A percentile compares a stretch with the other conserved stretches of the same genome.
phyloP scores from a whole-genome alignment of 2,329 filamentous ascomycete genomes.

The Hysterium pulicare region DNA sequence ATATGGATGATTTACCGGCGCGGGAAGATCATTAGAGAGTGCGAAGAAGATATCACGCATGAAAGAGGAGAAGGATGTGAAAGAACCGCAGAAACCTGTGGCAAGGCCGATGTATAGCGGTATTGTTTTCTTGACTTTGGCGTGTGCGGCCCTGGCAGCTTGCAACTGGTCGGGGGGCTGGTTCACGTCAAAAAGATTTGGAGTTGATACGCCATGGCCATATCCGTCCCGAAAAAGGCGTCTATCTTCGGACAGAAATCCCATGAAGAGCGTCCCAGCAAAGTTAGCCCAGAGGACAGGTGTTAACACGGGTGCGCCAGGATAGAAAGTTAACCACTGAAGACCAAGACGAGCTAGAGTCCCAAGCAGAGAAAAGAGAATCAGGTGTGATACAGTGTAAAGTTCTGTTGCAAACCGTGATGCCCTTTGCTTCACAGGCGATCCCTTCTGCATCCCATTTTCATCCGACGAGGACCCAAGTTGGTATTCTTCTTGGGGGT shows the following conservation, averaged over 20 bases:
- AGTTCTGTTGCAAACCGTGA: slow-evolving; percentile 37
- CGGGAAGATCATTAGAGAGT: slow-evolving; percentile 68
- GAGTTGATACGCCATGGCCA: slow-evolving; percentile 47
- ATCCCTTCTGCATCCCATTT: slow-evolving; percentile 11
- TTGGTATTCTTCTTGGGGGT: neutral
- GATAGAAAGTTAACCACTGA: slow-evolving; percentile 74
- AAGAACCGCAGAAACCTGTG: slow-evolving; percentile 84
- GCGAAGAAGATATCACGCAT: slow-evolving; percentile 77
- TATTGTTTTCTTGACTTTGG: slow-evolving; percentile 73
- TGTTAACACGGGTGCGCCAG: slow-evolving; percentile 70
- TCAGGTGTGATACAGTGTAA: slow-evolving; percentile 73
- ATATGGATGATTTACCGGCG: slow-evolving; percentile 45
- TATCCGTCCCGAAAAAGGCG: slow-evolving; percentile 70
- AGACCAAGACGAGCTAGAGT: slow-evolving; percentile 80
- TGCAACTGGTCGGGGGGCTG: slow-evolving; percentile 32
- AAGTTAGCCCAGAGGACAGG: slow-evolving; percentile 86
- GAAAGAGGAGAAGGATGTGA: slow-evolving; percentile 87
- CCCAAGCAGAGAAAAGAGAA: slow-evolving; percentile 81
- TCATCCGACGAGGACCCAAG: slow-evolving; percentile 5
- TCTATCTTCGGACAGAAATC: slow-evolving; percentile 77
- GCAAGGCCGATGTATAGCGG: slow-evolving; percentile 84
- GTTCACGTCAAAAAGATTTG: slow-evolving; percentile 9
- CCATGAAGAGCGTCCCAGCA: slow-evolving; percentile 75
- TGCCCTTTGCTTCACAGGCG: slow-evolving; percentile 12
- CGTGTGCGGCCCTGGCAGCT: slow-evolving; percentile 39